These are phyloP conservation scores for Bonia amplexicaulis DNA, from an alignment of 176 grass and related monocot genomes.

Conservation along the genomic window DNA sequence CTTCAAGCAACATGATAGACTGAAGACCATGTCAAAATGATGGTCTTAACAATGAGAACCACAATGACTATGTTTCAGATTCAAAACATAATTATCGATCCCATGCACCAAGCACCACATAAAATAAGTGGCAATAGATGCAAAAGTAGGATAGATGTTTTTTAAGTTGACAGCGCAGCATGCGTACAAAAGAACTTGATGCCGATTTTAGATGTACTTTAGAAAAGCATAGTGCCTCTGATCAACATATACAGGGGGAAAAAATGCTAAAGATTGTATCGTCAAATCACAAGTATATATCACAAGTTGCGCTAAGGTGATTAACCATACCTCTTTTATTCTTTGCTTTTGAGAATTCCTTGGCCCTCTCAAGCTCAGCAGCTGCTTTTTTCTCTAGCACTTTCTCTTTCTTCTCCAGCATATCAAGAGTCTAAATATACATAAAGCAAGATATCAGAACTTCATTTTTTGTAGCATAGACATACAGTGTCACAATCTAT, in stretches of 20 bases:
- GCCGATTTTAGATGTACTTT: background rate
- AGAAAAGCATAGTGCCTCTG: background rate
- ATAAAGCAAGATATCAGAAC: background rate
- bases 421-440: slow-evolving; percentile 55
- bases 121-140: background rate
- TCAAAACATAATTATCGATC: background rate
- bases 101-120: background rate
- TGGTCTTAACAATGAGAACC: background rate
- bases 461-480: background rate
- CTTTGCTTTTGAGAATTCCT: slow-evolving; percentile 72
- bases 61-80: background rate
- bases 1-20: background rate
- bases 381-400: slow-evolving; percentile 62
- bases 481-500: background rate
- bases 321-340: slow-evolving; percentile 55
- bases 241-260: background rate
- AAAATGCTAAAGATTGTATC: background rate
- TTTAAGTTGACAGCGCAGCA: background rate
- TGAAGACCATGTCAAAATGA: background rate
- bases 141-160: background rate
- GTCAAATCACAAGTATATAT: background rate
- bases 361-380: slow-evolving; percentile 66
- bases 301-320: background rate
- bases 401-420: slow-evolving; percentile 82
- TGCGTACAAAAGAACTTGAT: background rate